phyloP scores from a whole-genome alignment of 2,329 filamentous ascomycete genomes.

The Conoideocrella luteorostrata region DNA sequence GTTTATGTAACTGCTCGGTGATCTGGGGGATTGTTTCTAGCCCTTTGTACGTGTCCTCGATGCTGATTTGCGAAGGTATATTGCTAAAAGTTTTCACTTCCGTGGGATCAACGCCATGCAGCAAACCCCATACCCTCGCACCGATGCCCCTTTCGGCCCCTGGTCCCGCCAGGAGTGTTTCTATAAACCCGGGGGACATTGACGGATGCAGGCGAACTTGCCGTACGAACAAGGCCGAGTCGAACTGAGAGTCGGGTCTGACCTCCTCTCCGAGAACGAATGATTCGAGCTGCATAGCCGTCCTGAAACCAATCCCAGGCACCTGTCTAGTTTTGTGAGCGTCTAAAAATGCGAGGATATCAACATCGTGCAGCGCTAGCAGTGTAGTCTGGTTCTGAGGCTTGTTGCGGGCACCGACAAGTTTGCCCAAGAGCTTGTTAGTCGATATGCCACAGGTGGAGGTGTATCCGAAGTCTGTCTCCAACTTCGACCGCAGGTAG shows the following conservation, averaged over 20 bases:
- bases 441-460: conserved; percentile 83
- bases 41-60: conserved; percentile 83
- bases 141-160: conserved; percentile 69
- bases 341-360: conserved; percentile 66
- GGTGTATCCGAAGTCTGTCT: conserved; percentile 74
- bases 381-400: conserved; percentile 83
- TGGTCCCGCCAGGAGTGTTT: conserved; percentile 62
- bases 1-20: conserved; percentile 57
- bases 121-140: conserved; percentile 63
- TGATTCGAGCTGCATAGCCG: conserved; percentile 39
- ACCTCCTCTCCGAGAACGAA: conserved; percentile 38
- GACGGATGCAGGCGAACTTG: conserved; percentile 56
- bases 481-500: conserved; percentile 65
- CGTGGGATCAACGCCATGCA: conserved; percentile 73
- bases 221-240: conserved; percentile 51
- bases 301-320: conserved; percentile 79
- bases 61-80: conserved; percentile 82
- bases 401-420: conserved; percentile 79
- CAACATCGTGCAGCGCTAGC: conserved; percentile 53
- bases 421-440: conserved; percentile 79
- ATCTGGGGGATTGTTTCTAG: conserved; percentile 61
- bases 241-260: conserved; percentile 28
- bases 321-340: conserved; percentile 69
- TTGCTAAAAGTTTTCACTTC: conserved; percentile 66
- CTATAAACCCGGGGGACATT: conserved; percentile 59